These are phyloP conservation scores for Plasmodium fragile DNA, from an alignment of 169 alveolate species.

Conservation along the genomic window DNA sequence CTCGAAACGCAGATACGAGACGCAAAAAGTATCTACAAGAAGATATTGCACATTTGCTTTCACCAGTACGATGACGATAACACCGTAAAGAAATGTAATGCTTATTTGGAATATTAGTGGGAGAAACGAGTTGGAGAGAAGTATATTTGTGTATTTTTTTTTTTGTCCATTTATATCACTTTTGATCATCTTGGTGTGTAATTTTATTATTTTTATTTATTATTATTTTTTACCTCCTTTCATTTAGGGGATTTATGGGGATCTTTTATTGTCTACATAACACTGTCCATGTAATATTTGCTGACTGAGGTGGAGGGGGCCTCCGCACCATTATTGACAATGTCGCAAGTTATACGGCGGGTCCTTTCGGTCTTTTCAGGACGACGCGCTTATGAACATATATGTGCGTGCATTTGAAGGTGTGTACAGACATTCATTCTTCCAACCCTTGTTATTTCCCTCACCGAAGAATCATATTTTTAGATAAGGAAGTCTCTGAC, in stretches of 20 bases:
- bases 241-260: constrained; percentile 73
- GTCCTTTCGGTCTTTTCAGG: not conserved
- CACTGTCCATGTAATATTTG: constrained; percentile 52
- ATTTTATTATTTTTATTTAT: not conserved
- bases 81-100: constrained; percentile 60
- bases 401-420: not conserved
- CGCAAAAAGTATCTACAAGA: constrained; percentile 50
- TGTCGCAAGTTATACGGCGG: not conserved
- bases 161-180: not conserved
- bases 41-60: constrained; percentile 48
- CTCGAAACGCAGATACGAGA: constrained; percentile 36
- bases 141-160: not conserved
- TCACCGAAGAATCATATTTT: constrained; percentile 27
- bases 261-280: constrained; percentile 61
- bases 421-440: not conserved
- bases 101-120: not conserved
- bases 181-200: not conserved
- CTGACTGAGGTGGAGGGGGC: not conserved
- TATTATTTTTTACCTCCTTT: constrained; percentile 7
- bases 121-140: not conserved
- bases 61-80: constrained; percentile 64
- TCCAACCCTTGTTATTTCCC: not conserved
- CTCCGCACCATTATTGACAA: not conserved
- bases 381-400: not conserved
- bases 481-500: constrained; percentile 47